phyloP scores from a whole-genome alignment of 306 rosid genomes.

The Adenanthera pavonina region DNA sequence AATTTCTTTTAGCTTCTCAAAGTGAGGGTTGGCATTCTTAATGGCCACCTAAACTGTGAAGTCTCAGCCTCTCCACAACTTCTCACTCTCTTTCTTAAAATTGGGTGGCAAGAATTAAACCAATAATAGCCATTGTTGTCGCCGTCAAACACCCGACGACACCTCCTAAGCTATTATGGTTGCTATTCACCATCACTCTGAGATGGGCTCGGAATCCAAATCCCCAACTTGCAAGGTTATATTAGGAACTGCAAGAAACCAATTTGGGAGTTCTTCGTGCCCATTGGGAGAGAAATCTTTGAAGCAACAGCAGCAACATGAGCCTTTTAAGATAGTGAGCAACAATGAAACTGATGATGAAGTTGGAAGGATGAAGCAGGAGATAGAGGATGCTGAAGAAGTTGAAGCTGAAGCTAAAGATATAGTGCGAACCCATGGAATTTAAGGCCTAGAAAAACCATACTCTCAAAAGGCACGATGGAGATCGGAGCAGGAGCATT shows the following conservation, averaged over 20 bases:
- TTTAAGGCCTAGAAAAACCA: constrained; percentile 80
- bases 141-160: constrained; percentile 57
- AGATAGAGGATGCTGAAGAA: constrained; percentile 48
- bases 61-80: constrained; percentile 92
- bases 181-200: constrained; percentile 34
- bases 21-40: constrained; percentile 12
- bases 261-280: constrained; percentile 48
- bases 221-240: constrained; percentile 48
- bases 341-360: constrained; percentile 48
- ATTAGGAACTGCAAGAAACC: constrained; percentile 59
- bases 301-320: constrained; percentile 19
- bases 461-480: constrained; percentile 40
- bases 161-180: constrained; percentile 35
- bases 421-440: constrained; percentile 61
- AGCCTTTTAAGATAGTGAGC: constrained; percentile 28
- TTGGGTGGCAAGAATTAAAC: constrained; percentile 85
- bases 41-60: constrained; percentile 91
- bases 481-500: constrained; percentile 49
- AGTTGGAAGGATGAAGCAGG: constrained; percentile 32
- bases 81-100: constrained; percentile 70
- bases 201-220: constrained; percentile 34
- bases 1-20: neutral
- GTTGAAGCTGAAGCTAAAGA: constrained; percentile 27
- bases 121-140: constrained; percentile 58
- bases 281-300: constrained; percentile 32